Conservation (phyloP, 306 rosid genomes). For the Notholithocarpus densiflorus region DNA sequence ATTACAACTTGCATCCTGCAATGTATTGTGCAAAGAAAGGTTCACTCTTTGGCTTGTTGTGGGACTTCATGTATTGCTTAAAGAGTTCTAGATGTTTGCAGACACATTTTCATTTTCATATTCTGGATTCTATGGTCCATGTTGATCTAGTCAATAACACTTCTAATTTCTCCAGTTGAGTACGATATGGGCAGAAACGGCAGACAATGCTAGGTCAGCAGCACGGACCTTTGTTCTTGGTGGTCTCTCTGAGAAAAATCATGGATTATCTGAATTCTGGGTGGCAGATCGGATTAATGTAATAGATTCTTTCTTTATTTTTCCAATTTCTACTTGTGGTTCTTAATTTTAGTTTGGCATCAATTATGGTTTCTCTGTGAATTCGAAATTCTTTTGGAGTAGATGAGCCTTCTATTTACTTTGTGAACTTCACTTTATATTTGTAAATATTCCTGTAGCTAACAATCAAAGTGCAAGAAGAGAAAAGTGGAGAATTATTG, state of each 20-base stretch:
- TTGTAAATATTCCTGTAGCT: background rate
- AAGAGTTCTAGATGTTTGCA: background rate
- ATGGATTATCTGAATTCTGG: conserved; percentile 79
- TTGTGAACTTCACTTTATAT: background rate
- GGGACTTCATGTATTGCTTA: background rate
- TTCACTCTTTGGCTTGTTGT: background rate
- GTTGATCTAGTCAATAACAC: background rate
- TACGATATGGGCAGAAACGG: conserved; percentile 99
- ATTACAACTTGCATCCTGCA: background rate
- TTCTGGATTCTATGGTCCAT: background rate
- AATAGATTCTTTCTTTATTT: conserved; percentile 24
- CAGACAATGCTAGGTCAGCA: conserved; percentile 90
- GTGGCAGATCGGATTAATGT: conserved; percentile 88
- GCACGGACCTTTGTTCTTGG: conserved; percentile 87
- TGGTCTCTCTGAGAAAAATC: conserved; percentile 83
- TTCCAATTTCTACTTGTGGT: conserved; percentile 5
- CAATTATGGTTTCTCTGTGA: background rate
- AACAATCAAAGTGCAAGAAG: too few species aligned
- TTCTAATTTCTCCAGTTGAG: conserved; percentile 57
- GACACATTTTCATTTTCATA: conserved; percentile 15
- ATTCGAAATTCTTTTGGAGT: too few species aligned
- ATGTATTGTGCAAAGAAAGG: background rate
- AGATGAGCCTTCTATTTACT: background rate
- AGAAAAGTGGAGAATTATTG: too few species aligned
- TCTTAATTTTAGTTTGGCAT: conserved; percentile 1